Base-by-base conservation (phyloP, 208 protist species). In the Acanthamoeba triangularis region DNA sequence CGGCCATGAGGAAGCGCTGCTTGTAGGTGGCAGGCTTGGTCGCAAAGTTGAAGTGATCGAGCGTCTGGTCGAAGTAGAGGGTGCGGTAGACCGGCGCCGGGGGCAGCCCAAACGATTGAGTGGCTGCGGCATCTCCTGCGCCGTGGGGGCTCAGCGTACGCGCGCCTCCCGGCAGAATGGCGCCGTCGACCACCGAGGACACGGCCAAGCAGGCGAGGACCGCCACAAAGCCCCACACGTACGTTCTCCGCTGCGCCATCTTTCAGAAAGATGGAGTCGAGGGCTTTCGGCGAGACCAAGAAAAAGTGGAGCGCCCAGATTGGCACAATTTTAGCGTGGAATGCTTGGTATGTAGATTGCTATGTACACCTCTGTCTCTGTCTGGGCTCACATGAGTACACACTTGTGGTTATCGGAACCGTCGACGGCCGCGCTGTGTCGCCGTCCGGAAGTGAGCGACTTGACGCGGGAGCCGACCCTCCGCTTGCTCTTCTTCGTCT, bases 1-100 rank as follows among this genome's bases (percentile, higher is more conserved):
- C 72, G 41, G 72, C 72, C 30, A 80, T 44, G 20, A 80, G 72
- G 72, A 49, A 80, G 72, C 72, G 72, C 72, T 80, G 72, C 72
- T 80, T 37, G 72, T 80, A 80, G 72, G 72, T 80, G 72, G 35
- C 72, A 20, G 59, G 59, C 28, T 80, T 0, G 0, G 30, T 80
- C 3, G 30, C 69, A 25, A 49, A 80, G 69, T 80, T 80, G 69
- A 80, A 80, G 69, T 80, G 72, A 30, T 80, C 72, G n/a, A 80
- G 30, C 35, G 72, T 80, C 72, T 80, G 72, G 30, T 37, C 35
- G 30, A 80, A 80, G 72, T 80, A 80, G 41, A 37, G 72, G 5
- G 72, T 80, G 72, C 41, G 35, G 33, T 80, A 80, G 72, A 44
- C 35, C 3, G 69, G 69, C 69, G 69, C 14, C 11, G 69, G 69